Conservation (phyloP, 176 grass and related monocot genomes). For the Oropetium thomaeum region DNA sequence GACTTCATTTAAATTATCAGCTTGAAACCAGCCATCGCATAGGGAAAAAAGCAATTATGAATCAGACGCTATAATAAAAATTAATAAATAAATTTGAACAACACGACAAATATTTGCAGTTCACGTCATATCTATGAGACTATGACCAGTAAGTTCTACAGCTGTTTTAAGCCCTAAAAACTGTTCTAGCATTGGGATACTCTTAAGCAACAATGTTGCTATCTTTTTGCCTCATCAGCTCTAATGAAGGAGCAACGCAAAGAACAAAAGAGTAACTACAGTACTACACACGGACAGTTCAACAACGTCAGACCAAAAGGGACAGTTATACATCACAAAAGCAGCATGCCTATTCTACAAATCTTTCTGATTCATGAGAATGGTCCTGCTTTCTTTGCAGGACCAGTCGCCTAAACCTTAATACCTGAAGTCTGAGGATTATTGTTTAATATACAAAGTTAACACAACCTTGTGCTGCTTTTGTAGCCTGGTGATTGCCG, state of each 20-base stretch:
- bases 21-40: neutral
- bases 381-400: constrained; percentile 33
- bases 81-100: constrained; percentile 15
- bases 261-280: too few relatives aligned
- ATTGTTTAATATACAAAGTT: constrained; percentile 61
- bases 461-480: constrained; percentile 39
- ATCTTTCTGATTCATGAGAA: constrained; percentile 25
- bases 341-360: constrained; percentile 46
- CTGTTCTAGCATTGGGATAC: constrained; percentile 10
- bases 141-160: constrained; percentile 30
- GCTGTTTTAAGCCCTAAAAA: constrained; percentile 1
- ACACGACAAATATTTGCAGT: constrained; percentile 31
- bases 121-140: constrained; percentile 23
- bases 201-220: neutral
- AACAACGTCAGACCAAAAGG: constrained; percentile 24
- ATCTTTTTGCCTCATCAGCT: constrained; percentile 24
- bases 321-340: constrained; percentile 43
- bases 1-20: neutral
- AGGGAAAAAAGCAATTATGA: neutral
- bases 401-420: constrained; percentile 18
- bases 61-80: neutral
- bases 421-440: constrained; percentile 24
- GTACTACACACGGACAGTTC: too few relatives aligned
- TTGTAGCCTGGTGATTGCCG: constrained; percentile 11
- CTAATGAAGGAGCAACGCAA: constrained; percentile 27